Evolutionary conservation across 2,329 filamentous ascomycete species (phyloP).

Genomic region (Diaporthe citrichinensis): DNA sequence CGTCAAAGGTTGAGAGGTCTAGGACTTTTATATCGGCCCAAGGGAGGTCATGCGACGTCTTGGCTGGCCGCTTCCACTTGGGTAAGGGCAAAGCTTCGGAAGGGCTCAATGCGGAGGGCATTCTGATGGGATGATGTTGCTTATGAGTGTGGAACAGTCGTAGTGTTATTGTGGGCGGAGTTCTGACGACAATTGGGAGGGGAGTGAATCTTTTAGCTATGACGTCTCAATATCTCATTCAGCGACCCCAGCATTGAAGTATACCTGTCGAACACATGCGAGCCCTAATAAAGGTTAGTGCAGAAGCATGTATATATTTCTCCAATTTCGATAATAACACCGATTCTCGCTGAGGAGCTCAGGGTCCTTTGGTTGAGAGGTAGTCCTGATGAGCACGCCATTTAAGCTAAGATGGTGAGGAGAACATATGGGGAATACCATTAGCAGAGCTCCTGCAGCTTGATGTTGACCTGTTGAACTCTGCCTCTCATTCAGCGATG

Average conservation of each 20-base stretch:
- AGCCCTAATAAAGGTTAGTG: not conserved
- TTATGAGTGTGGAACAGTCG: not conserved
- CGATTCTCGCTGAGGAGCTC: not conserved
- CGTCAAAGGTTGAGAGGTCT: conserved; percentile 63
- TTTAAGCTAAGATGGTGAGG: conserved; percentile 41
- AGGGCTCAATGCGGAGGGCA: conserved; percentile 37
- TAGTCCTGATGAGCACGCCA: conserved; percentile 36
- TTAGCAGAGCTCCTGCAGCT: conserved; percentile 17
- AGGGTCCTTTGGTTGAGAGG: conserved; percentile 4
- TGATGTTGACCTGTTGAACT: conserved; percentile 27
- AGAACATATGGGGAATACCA: not conserved
- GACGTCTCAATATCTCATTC: not conserved
- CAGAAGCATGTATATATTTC: not conserved
- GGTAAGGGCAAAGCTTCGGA: conserved; percentile 42
- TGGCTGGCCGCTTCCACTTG: conserved; percentile 48
- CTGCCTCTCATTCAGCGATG: not conserved
- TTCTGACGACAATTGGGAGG: not conserved
- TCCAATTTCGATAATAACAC: not conserved
- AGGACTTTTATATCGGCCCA: conserved; percentile 70
- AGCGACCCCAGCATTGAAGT: too few relatives aligned
- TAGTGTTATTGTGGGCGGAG: not conserved
- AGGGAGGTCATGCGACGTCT: conserved; percentile 47
- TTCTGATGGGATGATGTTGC: not conserved
- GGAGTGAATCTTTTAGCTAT: not conserved
- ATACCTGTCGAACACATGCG: not conserved